A percentile compares a stretch with the other conserved stretches of the same genome.
Evolutionary conservation across 1,139 yeast species (phyloP).

Genomic region (Debaryomyces subglobosus): DNA sequence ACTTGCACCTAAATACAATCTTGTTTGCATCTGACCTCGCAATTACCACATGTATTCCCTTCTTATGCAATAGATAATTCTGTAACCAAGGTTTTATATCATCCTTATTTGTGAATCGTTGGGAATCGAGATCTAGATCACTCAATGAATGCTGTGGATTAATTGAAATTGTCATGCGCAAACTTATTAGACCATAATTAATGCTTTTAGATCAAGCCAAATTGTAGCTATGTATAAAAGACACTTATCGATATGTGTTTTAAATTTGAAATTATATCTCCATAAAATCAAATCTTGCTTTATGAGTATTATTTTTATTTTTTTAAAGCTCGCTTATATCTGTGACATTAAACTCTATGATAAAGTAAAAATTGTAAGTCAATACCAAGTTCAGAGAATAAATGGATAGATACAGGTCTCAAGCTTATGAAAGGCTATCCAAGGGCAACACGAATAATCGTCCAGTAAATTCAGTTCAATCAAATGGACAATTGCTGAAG

Average conservation of each 20-base stretch:
- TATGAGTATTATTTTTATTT: background rate
- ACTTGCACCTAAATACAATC: slow-evolving; percentile 70
- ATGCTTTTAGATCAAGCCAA: background rate
- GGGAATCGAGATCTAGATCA: slow-evolving; percentile 20
- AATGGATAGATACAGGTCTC: background rate
- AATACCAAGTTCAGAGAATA: background rate
- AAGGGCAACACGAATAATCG: background rate
- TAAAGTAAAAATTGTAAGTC: background rate
- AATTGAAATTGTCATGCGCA: slow-evolving; percentile 2
- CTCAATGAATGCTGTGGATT: slow-evolving; percentile 11
- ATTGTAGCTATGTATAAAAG: background rate
- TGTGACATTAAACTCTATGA: background rate
- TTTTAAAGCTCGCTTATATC: slow-evolving; percentile 1
- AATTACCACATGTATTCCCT: slow-evolving; percentile 64
- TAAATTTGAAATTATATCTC: background rate
- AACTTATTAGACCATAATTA: background rate
- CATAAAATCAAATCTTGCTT: background rate
- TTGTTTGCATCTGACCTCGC: slow-evolving; percentile 71
- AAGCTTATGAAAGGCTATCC: background rate
- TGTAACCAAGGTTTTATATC: slow-evolving; percentile 75
- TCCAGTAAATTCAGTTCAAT: background rate
- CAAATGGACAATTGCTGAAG: background rate
- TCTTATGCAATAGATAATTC: slow-evolving; percentile 41
- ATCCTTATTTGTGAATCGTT: slow-evolving; percentile 21
- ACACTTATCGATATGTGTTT: background rate